phyloP scores from a whole-genome alignment of 495 filamentous ascomycete genomes.

The Lasiosphaeris hirsuta region DNA sequence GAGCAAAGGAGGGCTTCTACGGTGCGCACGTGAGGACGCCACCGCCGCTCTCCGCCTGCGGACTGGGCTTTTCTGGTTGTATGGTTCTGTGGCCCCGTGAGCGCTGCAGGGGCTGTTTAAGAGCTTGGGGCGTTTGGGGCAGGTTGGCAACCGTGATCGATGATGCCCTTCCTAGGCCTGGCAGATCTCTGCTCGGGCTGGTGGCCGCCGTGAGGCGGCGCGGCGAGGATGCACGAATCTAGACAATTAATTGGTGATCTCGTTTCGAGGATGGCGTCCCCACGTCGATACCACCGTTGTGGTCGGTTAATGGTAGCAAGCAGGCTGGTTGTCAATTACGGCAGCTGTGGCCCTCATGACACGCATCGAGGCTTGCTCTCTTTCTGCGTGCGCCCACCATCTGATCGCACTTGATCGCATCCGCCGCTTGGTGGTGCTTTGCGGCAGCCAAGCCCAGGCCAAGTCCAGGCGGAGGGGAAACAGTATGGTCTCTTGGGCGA shows the following conservation, averaged over 20 bases:
- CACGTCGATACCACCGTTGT: slow-evolving; percentile 22
- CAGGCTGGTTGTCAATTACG: not conserved
- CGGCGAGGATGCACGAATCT: not conserved
- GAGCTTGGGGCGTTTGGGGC: slow-evolving; percentile 11
- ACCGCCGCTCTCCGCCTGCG: not conserved
- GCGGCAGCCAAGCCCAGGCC: too few relatives aligned
- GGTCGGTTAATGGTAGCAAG: slow-evolving; percentile 15
- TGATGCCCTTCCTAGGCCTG: slow-evolving; percentile 7
- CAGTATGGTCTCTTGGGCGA: not conserved
- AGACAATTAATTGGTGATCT: slow-evolving; percentile 11
- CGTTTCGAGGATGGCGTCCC: slow-evolving; percentile 14
- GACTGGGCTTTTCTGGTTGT: not conserved
- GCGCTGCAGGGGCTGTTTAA: slow-evolving; percentile 16
- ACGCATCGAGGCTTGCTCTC: too few relatives aligned
- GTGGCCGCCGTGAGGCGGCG: too few relatives aligned
- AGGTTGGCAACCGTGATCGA: slow-evolving; percentile 9
- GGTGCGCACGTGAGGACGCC: slow-evolving; percentile 3
- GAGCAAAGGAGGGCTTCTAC: too few relatives aligned
- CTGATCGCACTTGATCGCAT: too few relatives aligned
- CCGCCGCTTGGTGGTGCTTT: too few relatives aligned
- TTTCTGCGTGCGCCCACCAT: too few relatives aligned
- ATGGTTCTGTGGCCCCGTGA: not conserved
- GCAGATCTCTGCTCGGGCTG: slow-evolving; percentile 7
- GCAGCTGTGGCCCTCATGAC: not conserved
- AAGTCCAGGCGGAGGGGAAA: too few relatives aligned